Base-by-base conservation (phyloP, 345 rosid species). In the Corchorus olitorius region DNA sequence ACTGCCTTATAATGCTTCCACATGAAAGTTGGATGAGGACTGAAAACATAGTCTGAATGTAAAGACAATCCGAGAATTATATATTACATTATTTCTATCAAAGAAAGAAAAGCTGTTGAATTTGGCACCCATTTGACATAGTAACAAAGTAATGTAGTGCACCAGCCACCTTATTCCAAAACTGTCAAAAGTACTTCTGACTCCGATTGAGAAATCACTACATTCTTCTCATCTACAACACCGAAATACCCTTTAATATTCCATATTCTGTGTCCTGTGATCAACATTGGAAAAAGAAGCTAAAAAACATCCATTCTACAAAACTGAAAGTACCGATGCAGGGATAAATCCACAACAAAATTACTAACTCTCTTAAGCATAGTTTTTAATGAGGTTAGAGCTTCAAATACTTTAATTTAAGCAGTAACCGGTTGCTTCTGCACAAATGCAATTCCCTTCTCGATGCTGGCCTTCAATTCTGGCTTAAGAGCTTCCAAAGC, bases 391-490 rank as follows among this genome's bases (percentile, higher is more conserved):
- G 19, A 19, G 12, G 75, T 81, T 70, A 70, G 75, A 49, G 70
- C 69, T 50, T 43, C 55, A 15, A 39, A 76, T 56, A 39, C 34
- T 58, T 45, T 43, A 72, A 33, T 3, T 70, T 83, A 90, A 27
- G 97, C 91, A 79, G 90, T 78, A 71, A 88, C 91, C 0, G 79
- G 55, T 72, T 86, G 87, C 83, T 91, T 93, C 73, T 89, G 91
- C 12, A 80, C 95, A 61, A 93, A 96, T 2, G 88, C 82, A 34
- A 92, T 48, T 62, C 99, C 99, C 79, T 96, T 96, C 71, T 93
- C 95, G 5, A 92, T 96, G 87, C 98, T 93, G 65, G 89, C 88
- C 81, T 87, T 92, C 76, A 96, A 78, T 76, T 93, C 98, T 3
- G 93, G 86, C 77, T 89, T 92, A 34, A 93, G 91, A 37, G 86